Evolutionary conservation across 768 basidiomycete species (phyloP).

Genomic region (Megacollybia marginata): DNA sequence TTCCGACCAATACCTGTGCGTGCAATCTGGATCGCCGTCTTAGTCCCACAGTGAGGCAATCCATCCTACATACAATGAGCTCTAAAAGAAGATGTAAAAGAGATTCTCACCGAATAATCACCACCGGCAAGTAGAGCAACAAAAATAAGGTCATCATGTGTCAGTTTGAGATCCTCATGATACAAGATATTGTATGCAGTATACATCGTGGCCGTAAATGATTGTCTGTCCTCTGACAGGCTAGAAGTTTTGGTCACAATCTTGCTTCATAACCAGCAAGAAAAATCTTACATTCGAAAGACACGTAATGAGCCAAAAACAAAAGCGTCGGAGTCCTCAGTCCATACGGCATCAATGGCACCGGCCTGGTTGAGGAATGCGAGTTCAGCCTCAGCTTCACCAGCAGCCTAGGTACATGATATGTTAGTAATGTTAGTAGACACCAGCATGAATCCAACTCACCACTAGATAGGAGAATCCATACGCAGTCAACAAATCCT

Average conservation of each 20-base stretch:
- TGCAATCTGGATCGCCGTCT: constrained; percentile 27
- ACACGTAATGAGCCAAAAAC: constrained; percentile 37
- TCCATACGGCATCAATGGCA: constrained; percentile 38
- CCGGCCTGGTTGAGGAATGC: constrained; percentile 33
- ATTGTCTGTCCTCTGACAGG: constrained; percentile 36
- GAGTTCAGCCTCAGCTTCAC: constrained; percentile 50
- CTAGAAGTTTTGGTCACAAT: constrained; percentile 21
- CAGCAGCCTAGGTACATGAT: constrained; percentile 29
- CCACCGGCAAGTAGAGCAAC: constrained; percentile 34
- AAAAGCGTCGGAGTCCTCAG: constrained; percentile 42
- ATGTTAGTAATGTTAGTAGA: too few species aligned
- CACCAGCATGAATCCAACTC: background rate
- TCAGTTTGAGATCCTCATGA: too few species aligned
- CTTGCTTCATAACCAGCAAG: too few species aligned
- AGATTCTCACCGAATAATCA: constrained; percentile 29
- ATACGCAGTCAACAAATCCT: constrained; percentile 33
- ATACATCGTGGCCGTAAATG: too few species aligned
- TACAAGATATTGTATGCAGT: too few species aligned
- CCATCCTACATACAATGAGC: constrained; percentile 1
- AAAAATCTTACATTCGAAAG: constrained; percentile 28
- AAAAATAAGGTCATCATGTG: constrained; percentile 24
- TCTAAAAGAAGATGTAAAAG: constrained; percentile 1
- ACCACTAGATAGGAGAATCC: constrained; percentile 29
- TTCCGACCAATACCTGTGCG: constrained; percentile 25
- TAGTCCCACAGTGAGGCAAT: constrained; percentile 14